Conservation (phyloP, 306 rosid species). For the Echinosophora koreensis region DNA sequence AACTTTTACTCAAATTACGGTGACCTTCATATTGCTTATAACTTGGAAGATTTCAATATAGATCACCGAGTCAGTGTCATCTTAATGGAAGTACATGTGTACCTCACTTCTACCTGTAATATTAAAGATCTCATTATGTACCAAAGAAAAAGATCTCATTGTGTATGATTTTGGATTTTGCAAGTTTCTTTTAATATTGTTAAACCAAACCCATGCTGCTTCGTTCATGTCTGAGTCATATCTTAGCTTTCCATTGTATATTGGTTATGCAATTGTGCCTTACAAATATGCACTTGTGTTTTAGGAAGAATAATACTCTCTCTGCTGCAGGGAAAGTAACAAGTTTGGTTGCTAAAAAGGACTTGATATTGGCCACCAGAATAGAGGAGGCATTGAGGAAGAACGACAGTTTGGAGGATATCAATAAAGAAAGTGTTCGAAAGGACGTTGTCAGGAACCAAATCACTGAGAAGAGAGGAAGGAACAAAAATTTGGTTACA, state of each 20-base stretch:
- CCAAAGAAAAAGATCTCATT: neutral
- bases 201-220: constrained; percentile 21
- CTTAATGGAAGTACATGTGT: neutral
- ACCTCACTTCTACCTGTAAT: constrained; percentile 20
- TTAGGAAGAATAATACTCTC: constrained; percentile 24
- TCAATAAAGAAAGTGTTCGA: constrained; percentile 68
- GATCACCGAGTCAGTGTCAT: neutral
- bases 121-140: neutral
- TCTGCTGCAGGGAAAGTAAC: constrained; percentile 87
- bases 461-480: constrained; percentile 67
- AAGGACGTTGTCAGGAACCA: constrained; percentile 72
- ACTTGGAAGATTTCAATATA: constrained; percentile 6
- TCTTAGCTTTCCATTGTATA: constrained; percentile 19
- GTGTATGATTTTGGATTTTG: neutral
- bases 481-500: constrained; percentile 53
- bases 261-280: constrained; percentile 18
- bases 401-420: constrained; percentile 91
- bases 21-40: constrained; percentile 23
- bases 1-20: neutral
- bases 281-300: neutral
- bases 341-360: constrained; percentile 83
- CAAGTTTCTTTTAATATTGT: constrained; percentile 12
- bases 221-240: neutral
- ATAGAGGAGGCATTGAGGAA: constrained; percentile 94
- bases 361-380: constrained; percentile 64